Percentiles rank a stretch among this genome's conserved stretches.
phyloP scores from a whole-genome alignment of 768 basidiomycete genomes.

The Pholiota microspora region DNA sequence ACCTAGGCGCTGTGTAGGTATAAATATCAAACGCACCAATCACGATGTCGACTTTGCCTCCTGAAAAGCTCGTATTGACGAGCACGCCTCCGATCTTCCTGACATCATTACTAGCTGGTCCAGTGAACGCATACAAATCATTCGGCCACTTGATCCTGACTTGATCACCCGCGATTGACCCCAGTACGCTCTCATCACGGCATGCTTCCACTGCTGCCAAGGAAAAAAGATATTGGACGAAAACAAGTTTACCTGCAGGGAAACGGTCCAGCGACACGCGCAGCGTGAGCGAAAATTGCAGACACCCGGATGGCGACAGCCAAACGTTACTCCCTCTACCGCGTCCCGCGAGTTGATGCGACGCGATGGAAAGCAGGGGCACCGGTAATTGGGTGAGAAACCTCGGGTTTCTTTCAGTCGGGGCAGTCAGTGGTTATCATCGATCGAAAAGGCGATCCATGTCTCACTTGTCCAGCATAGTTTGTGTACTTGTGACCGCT shows the following conservation, averaged over 20 bases:
- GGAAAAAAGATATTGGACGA: conserved; percentile 90
- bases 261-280: conserved; percentile 44
- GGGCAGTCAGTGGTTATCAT: neutral
- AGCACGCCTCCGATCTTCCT: conserved; percentile 91
- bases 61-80: conserved; percentile 83
- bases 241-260: conserved; percentile 72
- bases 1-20: neutral
- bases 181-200: conserved; percentile 54
- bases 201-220: conserved; percentile 90
- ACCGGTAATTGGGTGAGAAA: conserved; percentile 68
- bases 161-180: conserved; percentile 42
- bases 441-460: neutral
- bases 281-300: conserved; percentile 78
- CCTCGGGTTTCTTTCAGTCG: conserved; percentile 61
- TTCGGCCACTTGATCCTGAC: conserved; percentile 96
- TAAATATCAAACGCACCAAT: conserved; percentile 60
- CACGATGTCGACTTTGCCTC: conserved; percentile 70
- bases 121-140: conserved; percentile 79
- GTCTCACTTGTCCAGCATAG: conserved; percentile 86
- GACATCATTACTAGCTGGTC: conserved; percentile 40
- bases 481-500: conserved; percentile 91
- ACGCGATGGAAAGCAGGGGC: conserved; percentile 81
- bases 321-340: conserved; percentile 89
- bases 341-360: conserved; percentile 83
- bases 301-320: conserved; percentile 89